Evolutionary conservation across 2,329 filamentous ascomycete genomes (phyloP).

Genomic region (Apiospora sp.): DNA sequence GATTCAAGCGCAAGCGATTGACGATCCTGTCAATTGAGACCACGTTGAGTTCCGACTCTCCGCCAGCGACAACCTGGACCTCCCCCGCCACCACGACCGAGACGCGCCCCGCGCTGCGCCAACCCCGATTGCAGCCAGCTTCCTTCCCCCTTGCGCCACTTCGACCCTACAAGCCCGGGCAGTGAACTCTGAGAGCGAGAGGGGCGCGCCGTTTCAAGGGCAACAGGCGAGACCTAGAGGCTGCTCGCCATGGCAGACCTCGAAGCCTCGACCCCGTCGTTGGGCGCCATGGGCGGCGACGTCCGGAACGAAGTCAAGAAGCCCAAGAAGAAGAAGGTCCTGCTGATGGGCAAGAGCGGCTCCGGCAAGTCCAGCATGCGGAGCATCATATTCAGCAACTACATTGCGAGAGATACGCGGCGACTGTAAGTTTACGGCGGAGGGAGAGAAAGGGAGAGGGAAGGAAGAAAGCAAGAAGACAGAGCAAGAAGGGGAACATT

Average conservation of each 20-base stretch:
- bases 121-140: not conserved
- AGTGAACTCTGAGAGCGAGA: not conserved
- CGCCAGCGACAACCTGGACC: not conserved
- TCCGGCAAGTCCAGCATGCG: constrained; percentile 99
- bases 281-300: constrained; percentile 39
- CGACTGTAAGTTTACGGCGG: constrained; percentile 65
- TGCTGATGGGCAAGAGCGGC: constrained; percentile 94
- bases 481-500: too few relatives aligned
- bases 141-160: not conserved
- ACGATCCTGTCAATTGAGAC: not conserved
- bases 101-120: not conserved
- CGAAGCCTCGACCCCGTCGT: constrained; percentile 38
- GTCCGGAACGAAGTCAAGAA: constrained; percentile 65
- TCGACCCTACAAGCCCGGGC: not conserved
- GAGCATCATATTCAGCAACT: constrained; percentile 98
- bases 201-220: not conserved
- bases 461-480: too few relatives aligned
- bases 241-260: constrained; percentile 37
- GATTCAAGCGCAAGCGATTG: not conserved
- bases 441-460: not conserved
- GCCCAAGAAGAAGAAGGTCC: constrained; percentile 85
- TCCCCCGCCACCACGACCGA: not conserved
- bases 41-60: not conserved
- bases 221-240: not conserved
- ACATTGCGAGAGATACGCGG: constrained; percentile 94